These are phyloP conservation scores for Platanthera zijinensis DNA, from an alignment of 106 monocot species.

Conservation along the genomic window DNA sequence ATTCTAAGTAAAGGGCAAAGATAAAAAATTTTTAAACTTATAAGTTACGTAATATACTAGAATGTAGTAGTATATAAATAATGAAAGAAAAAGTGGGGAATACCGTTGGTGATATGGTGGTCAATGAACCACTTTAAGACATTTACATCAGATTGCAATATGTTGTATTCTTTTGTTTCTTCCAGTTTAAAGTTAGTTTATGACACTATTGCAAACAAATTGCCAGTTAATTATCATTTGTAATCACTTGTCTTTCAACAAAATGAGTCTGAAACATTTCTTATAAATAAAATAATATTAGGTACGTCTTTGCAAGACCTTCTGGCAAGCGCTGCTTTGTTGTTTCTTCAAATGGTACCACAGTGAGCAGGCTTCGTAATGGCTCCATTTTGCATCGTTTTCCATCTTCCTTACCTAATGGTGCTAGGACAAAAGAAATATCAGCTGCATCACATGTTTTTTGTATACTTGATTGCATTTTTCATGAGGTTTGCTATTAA, in stretches of 20 bases:
- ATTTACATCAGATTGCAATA: not conserved
- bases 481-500: slow-evolving; percentile 62
- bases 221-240: not conserved
- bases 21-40: too few species aligned
- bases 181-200: not conserved
- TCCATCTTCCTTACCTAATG: slow-evolving; percentile 83
- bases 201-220: not conserved
- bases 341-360: slow-evolving; percentile 81
- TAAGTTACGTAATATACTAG: too few species aligned
- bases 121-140: not conserved
- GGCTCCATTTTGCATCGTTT: slow-evolving; percentile 87
- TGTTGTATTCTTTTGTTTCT: not conserved
- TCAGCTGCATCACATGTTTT: slow-evolving; percentile 69
- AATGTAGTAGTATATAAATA: too few species aligned
- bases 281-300: slow-evolving; percentile 16
- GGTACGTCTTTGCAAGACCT: slow-evolving; percentile 90
- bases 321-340: slow-evolving; percentile 88
- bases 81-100: too few species aligned
- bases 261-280: not conserved
- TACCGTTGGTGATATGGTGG: too few species aligned
- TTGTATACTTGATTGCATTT: slow-evolving; percentile 90
- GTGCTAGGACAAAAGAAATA: slow-evolving; percentile 59
- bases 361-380: slow-evolving; percentile 82
- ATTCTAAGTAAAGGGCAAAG: too few species aligned
- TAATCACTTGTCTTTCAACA: not conserved